These are phyloP conservation scores for Microbotryum lychnidis-dioicae DNA, from an alignment of 1,284 basidiomycete genomes.

Conservation along the genomic window DNA sequence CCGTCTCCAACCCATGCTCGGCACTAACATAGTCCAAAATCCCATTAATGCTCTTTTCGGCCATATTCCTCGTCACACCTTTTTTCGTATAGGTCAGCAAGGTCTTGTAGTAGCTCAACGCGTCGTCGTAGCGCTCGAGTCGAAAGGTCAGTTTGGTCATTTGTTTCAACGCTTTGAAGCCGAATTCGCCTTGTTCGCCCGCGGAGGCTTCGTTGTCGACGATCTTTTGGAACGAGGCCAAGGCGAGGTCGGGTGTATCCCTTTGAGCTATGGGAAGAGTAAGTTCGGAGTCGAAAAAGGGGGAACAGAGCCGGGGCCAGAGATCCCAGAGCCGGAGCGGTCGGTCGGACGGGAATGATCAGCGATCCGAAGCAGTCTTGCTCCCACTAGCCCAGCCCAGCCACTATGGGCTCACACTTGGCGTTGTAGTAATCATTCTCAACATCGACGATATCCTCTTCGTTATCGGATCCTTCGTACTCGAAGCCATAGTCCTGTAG, in stretches of 20 bases:
- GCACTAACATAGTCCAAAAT: slow-evolving; percentile 94
- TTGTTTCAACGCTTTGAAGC: slow-evolving; percentile 98
- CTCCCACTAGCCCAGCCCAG: too few relatives aligned
- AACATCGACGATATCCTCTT: slow-evolving; percentile 79
- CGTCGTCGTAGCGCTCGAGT: slow-evolving; percentile 69
- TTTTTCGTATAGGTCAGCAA: slow-evolving; percentile 87
- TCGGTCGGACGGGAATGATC: too few relatives aligned
- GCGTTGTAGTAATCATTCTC: slow-evolving; percentile 99
- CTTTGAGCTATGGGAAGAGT: slow-evolving; percentile 3
- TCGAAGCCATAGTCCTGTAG: slow-evolving; percentile 92
- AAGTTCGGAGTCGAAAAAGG: not conserved
- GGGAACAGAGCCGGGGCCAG: not conserved
- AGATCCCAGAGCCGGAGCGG: not conserved
- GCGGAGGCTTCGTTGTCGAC: slow-evolving; percentile 21
- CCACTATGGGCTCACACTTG: slow-evolving; percentile 56
- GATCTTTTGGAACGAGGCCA: slow-evolving; percentile 29
- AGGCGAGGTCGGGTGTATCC: slow-evolving; percentile 16
- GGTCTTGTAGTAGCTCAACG: slow-evolving; percentile 73
- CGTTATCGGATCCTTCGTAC: slow-evolving; percentile 77
- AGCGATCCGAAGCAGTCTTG: not conserved
- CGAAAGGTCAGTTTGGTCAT: slow-evolving; percentile 88
- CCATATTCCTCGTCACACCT: slow-evolving; percentile 68
- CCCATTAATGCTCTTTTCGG: slow-evolving; percentile 95
- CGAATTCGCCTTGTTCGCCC: slow-evolving; percentile 51
- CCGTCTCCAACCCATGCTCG: slow-evolving; percentile 71